A percentile compares a stretch with the other conserved stretches of the same genome.
Conservation (phyloP, 164 flowering plant species). For the Macadamia integrifolia region DNA sequence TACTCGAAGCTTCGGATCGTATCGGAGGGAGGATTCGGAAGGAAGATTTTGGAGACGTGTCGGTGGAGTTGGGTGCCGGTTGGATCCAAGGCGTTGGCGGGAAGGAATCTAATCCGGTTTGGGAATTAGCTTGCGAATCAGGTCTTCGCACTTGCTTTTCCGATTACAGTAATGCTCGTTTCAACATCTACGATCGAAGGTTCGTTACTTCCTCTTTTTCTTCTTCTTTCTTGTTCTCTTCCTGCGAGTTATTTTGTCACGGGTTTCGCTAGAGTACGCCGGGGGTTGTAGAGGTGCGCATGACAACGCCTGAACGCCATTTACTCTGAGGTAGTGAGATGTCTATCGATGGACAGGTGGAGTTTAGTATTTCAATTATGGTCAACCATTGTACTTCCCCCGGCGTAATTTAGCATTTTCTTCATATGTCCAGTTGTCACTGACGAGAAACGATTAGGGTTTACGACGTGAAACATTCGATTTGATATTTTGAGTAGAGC, state of each 20-base stretch:
- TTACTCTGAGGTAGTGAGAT: not conserved
- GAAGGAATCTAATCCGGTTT: slow-evolving; percentile 71
- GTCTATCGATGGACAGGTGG: not conserved
- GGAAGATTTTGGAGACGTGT: slow-evolving; percentile 58
- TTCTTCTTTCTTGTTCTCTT: not conserved
- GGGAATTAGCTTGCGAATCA: slow-evolving; percentile 61
- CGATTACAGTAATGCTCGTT: slow-evolving; percentile 87
- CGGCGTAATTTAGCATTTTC: slow-evolving; percentile 15
- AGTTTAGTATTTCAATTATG: not conserved
- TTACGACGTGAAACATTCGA: no score
- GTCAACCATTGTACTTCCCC: not conserved
- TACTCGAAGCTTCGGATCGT: slow-evolving; percentile 81
- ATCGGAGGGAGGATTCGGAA: slow-evolving; percentile 83
- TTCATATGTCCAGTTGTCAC: no score
- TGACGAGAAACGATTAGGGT: no score
- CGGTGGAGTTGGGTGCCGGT: slow-evolving; percentile 92
- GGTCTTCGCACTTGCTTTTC: slow-evolving; percentile 71
- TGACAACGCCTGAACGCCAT: not conserved
- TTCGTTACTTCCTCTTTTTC: slow-evolving; percentile 2
- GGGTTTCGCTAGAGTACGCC: not conserved
- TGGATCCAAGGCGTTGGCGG: slow-evolving; percentile 96
- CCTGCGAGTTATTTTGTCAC: not conserved
- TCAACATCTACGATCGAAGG: slow-evolving; percentile 82
- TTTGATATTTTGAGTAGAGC: no score
- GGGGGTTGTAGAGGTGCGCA: not conserved